Base-by-base conservation (phyloP, 495 filamentous ascomycete genomes). In the Tetracladium setigerum region DNA sequence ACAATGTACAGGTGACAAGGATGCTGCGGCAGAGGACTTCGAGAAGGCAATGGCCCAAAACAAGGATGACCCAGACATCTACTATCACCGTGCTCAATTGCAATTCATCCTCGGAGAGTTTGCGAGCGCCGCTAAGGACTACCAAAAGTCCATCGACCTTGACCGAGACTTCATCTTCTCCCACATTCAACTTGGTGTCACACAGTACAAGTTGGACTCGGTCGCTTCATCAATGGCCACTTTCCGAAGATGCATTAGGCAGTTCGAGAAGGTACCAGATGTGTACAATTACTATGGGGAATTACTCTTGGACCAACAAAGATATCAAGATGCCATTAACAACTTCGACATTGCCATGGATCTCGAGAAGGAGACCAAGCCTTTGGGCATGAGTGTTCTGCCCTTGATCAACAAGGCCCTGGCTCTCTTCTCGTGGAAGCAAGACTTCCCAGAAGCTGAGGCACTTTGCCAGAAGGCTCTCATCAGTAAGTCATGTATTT, bases 241-340 rank as follows among this genome's bases (percentile, higher is more conserved):
- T 5, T 99, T 99, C 80, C 77, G 92, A 50, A 77, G 90, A 27
- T 95, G 89, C 61, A 90, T 96, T 58, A 99, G 97, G 84, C 95
- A 94, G 68, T 99, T 99, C 59, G 86, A 89, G 53, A 86, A 87
- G 53, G 88, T 91, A 8, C 90, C 92, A 5, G 92, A 99, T 62
- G 92, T 99, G 2, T 99, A 97, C 72, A 99, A 99, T 72, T 99
- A 97, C 77, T 97, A 94, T 54, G 92, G 92, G 60, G 92, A 99
- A 68, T 78, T 99, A n/a, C 74, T 99, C 17, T 80, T 99, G 16
- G 92, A 99, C 70, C 92, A 99, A 72, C 80, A 86, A 65, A 95
- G 95, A 68, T 96, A 79, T 64, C 73, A 86, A 41, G 92, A 97
- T 62, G 92, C 92, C 11, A 94, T 99, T 53, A 85, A 95, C 69